A percentile compares a stretch with the other conserved stretches of the same genome.
Evolutionary conservation across 805 yeast species (phyloP).

Genomic region (Wickerhamomyces alni): DNA sequence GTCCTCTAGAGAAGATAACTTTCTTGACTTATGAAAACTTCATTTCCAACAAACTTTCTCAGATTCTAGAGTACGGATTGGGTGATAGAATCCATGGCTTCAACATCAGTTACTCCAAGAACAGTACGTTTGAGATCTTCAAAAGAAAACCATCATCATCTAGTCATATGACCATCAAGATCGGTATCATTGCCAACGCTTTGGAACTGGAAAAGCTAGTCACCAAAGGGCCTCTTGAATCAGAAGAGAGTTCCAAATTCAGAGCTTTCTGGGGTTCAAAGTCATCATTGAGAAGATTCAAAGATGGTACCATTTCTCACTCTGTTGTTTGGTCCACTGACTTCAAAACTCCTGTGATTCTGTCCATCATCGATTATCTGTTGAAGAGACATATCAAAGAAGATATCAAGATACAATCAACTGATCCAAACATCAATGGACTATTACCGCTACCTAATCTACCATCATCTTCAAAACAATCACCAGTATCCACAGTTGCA

Average conservation of each 20-base stretch:
- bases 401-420: constrained; percentile 24
- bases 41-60: constrained; percentile 53
- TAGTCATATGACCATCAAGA: constrained; percentile 28
- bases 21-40: constrained; percentile 65
- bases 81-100: constrained; percentile 38
- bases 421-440: constrained; percentile 40
- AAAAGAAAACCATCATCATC: constrained; percentile 47
- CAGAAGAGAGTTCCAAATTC: constrained; percentile 55
- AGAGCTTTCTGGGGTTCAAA: constrained; percentile 85
- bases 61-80: constrained; percentile 50
- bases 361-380: constrained; percentile 58
- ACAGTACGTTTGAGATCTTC: constrained; percentile 26
- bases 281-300: constrained; percentile 84
- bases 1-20: constrained; percentile 66
- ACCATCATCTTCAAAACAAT: constrained; percentile 51
- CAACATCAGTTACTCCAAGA: constrained; percentile 28
- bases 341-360: constrained; percentile 53
- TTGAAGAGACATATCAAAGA: constrained; percentile 58
- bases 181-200: constrained; percentile 69
- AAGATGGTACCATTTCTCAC: constrained; percentile 85
- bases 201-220: constrained; percentile 74
- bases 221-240: constrained; percentile 77
- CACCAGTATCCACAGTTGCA: constrained; percentile 36
- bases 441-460: constrained; percentile 54
- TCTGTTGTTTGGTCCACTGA: constrained; percentile 80